Percentiles rank a stretch among this genome's conserved stretches.
phyloP scores from a whole-genome alignment of 352 stramenopile genomes.

The Phytopythium cucurbitacearum region DNA sequence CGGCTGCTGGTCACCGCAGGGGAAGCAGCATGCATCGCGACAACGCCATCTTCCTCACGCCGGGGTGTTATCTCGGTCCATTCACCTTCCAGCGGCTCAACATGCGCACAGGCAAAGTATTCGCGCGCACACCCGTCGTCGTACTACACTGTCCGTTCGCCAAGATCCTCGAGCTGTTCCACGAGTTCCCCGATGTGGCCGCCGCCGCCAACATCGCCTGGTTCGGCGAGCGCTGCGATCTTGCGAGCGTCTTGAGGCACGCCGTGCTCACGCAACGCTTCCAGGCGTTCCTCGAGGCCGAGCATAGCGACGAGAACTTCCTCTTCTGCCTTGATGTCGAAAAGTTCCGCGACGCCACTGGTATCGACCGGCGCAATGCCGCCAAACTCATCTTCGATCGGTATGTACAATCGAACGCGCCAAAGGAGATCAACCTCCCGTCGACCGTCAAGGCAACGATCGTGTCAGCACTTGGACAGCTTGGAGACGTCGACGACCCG shows the following conservation, averaged over 20 bases:
- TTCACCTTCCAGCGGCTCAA: conserved; percentile 74
- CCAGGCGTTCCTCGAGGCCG: conserved; percentile 56
- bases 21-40: conserved; percentile 24
- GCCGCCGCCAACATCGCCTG: conserved; percentile 73
- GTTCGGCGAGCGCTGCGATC: conserved; percentile 64
- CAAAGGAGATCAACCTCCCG: conserved; percentile 73
- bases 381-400: conserved; percentile 40
- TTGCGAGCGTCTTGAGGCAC: conserved; percentile 59
- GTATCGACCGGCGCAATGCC: conserved; percentile 18
- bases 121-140: conserved; percentile 48
- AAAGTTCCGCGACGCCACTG: conserved; percentile 26
- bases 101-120: conserved; percentile 34
- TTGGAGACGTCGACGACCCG: conserved; percentile 25
- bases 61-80: conserved; percentile 63
- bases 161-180: conserved; percentile 42
- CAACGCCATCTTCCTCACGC: conserved; percentile 53
- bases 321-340: conserved; percentile 70
- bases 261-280: conserved; percentile 54
- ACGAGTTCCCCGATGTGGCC: conserved; percentile 47
- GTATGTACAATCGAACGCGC: conserved; percentile 51
- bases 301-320: conserved; percentile 81
- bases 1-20: conserved; percentile 14
- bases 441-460: conserved; percentile 50
- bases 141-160: conserved; percentile 48
- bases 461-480: conserved; percentile 4